Base-by-base conservation (phyloP, 306 rosid genomes). In the Alnus rubra region DNA sequence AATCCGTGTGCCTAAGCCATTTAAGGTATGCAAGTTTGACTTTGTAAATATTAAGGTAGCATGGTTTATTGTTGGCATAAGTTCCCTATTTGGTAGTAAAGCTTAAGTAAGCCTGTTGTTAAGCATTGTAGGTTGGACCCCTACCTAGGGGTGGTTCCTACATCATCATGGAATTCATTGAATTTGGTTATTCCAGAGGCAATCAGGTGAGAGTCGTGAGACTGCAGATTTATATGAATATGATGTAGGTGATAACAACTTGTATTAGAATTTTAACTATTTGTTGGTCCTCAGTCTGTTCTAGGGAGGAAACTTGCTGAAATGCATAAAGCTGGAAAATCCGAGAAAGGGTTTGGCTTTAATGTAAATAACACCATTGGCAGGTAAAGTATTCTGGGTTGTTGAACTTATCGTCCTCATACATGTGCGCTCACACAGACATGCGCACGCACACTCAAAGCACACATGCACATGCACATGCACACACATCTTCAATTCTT, bases 321-420 rank as follows among this genome's bases (percentile, higher is more conserved):
- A 84, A 92, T 94, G 98, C 98, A 94, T 78, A 94, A 85, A 83
- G 88, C 90, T 71, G 97, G 97, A 86, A 89, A 87, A 86, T 91
- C 95, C 19, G 84, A 84, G 30, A 91, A 91, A 73, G 97, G 97
- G 45, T 94, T 79, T 83, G 98, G 98, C 78, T 94, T 94, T 71
- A 87, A 92, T 45, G 91, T 91, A 54, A 80, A 92, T 75, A 94
- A 94, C 80, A 94, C 98, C 75, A 93, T 92, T 84, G 97, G 98
- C 86, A 92, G 98, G 98, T 94, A 76, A 49, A 16, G 35, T 58
- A 45, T 56, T 77, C 50, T 42, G 65, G 69, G 35, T 76, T 49
- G 19, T 80, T 49, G 78, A 76, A 73, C 2, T 74, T 76, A 7
- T 51, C 48, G 28, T 58, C 81, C 7, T 45, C 60, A 70, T 19